Evolutionary conservation across 108 stramenopile genomes (phyloP), one percentile per base, ranked within the genome.

Genomic region (Nitzschia inconspicua): DNA sequence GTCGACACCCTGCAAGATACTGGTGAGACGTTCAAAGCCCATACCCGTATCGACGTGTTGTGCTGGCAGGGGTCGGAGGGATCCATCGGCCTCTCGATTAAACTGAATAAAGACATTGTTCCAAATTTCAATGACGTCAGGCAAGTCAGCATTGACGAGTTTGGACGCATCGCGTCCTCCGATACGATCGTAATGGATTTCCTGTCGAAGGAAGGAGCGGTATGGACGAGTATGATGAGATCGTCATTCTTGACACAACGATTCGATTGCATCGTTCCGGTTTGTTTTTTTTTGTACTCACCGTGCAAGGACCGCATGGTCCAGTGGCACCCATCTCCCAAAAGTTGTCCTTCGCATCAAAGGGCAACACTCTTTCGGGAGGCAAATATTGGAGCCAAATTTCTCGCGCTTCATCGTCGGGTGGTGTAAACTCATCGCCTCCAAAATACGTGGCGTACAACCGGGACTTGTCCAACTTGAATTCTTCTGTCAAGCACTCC

Each of bases 251-350:
- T 27, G 1, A 24, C 1, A 1, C 2, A n/a, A 28, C 3, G 25
- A 28, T 2, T 10, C 26, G 14, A 6, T 28, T 27, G 26, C 16
- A 2, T 1, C 6, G 26, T 13, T 29, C 9, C 8, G 16, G 1
- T 46, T 7, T 9, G 10, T 46, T 19, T 25, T 22, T 18, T 22
- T 3, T 44, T 22, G 4, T 22, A 64, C 83, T 49, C 68, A 82
- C 85, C 60, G 92, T 88, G 68, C 98, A 99, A 24, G 98, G 98
- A 25, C 98, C 98, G 74, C 98, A 98, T 14, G 98, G 98, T n/a
- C 97, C 98, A 5, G 95, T 97, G 43, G 94, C 96, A 9, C 98
- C 97, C 98, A 99, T 98, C 78, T 99, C 99, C 99, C 99, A 99
- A 76, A 99, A 99, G 81, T 99, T 99, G 67, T 99, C 95, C 68